Evolutionary conservation across 2,329 filamentous ascomycete genomes (phyloP).

Genomic region (Phialophora macrospora): DNA sequence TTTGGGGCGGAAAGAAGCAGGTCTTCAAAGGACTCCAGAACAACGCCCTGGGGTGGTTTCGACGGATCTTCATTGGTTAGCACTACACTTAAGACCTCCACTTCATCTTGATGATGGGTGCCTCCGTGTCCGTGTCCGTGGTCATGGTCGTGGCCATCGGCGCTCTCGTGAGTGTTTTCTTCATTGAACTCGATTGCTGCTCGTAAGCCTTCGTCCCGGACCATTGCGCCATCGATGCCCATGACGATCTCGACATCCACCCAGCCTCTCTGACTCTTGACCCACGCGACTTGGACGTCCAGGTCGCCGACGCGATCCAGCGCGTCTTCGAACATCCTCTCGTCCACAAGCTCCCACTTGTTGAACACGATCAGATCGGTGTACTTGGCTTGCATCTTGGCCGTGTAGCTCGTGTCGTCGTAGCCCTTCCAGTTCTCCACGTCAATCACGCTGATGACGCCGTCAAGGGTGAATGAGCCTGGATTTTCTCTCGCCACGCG

Average conservation of each 20-base stretch:
- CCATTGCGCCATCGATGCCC: slow-evolving; percentile 81
- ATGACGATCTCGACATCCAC: slow-evolving; percentile 81
- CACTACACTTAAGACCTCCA: slow-evolving; percentile 87
- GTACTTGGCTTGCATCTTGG: slow-evolving; percentile 83
- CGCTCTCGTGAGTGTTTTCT: slow-evolving; percentile 46
- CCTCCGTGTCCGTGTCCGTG: slow-evolving; percentile 54
- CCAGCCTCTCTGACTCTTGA: slow-evolving; percentile 80
- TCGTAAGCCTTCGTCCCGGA: slow-evolving; percentile 48
- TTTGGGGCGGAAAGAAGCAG: slow-evolving; percentile 76
- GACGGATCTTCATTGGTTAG: slow-evolving; percentile 52
- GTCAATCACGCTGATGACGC: slow-evolving; percentile 86
- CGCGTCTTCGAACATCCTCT: slow-evolving; percentile 75
- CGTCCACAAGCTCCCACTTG: slow-evolving; percentile 81
- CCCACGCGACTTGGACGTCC: slow-evolving; percentile 78
- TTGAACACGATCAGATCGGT: slow-evolving; percentile 91
- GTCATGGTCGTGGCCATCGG: slow-evolving; percentile 49
- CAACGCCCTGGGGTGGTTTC: slow-evolving; percentile 45
- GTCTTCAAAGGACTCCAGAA: slow-evolving; percentile 64
- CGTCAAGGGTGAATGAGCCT: slow-evolving; percentile 75
- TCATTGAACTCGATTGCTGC: slow-evolving; percentile 38
- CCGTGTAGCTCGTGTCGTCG: slow-evolving; percentile 87
- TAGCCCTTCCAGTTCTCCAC: slow-evolving; percentile 96
- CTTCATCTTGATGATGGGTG: slow-evolving; percentile 74
- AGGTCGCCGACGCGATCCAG: slow-evolving; percentile 79
- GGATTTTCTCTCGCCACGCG: slow-evolving; percentile 67